Percentiles rank a stretch among this genome's conserved stretches.
Conservation (phyloP, 2,329 filamentous ascomycete genomes). For the Apiospora rasikravindrae region DNA sequence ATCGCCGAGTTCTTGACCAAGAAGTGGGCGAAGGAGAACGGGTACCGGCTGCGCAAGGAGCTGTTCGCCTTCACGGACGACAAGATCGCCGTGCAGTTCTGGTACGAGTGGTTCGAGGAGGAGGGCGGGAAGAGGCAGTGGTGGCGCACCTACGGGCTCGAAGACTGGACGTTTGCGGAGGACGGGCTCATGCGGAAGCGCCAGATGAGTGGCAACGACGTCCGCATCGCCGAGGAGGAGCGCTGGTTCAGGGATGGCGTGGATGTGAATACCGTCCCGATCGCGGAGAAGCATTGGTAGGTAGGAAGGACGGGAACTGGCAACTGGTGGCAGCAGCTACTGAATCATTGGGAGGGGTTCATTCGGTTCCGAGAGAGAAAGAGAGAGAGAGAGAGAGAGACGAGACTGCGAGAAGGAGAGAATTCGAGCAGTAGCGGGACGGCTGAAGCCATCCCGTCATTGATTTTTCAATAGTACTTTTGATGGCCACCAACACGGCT, state of each 20-base stretch:
- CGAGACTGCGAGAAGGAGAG: background rate
- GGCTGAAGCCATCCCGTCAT: background rate
- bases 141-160: slow-evolving; percentile 87
- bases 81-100: slow-evolving; percentile 82
- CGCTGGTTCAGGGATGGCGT: slow-evolving; percentile 74
- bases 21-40: slow-evolving; percentile 77
- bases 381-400: too few species aligned
- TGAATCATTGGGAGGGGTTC: too few species aligned
- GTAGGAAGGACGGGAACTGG: background rate
- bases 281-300: slow-evolving; percentile 72
- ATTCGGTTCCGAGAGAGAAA: background rate
- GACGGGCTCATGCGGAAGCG: slow-evolving; percentile 75
- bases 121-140: slow-evolving; percentile 56
- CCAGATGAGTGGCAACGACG: slow-evolving; percentile 78
- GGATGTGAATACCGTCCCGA: slow-evolving; percentile 70
- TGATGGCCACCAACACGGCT: background rate
- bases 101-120: slow-evolving; percentile 81
- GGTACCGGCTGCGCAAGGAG: slow-evolving; percentile 80
- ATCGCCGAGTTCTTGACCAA: slow-evolving; percentile 71
- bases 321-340: too few species aligned
- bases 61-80: slow-evolving; percentile 78
- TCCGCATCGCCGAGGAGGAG: slow-evolving; percentile 64
- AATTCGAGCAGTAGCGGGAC: background rate
- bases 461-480: background rate
- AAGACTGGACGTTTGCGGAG: slow-evolving; percentile 77